Conservation (phyloP, 106 monocot species). For the Phalaenopsis aphrodite region DNA sequence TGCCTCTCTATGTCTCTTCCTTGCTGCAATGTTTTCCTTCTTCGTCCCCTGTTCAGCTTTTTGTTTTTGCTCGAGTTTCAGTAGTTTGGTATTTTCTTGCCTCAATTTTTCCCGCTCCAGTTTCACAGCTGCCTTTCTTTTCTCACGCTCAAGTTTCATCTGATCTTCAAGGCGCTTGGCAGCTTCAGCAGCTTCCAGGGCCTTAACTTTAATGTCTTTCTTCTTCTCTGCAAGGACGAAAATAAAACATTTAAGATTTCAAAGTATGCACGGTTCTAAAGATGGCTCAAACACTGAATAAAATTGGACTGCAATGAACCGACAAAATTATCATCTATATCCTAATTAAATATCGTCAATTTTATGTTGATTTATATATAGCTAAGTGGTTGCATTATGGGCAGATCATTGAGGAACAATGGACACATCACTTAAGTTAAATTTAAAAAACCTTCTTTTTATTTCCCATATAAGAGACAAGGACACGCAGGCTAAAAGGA, state of each 20-base stretch:
- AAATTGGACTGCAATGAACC: neutral
- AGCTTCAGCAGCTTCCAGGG: conserved; percentile 82
- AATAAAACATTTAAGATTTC: neutral
- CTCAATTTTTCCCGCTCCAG: conserved; percentile 52
- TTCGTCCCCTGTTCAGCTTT: conserved; percentile 69
- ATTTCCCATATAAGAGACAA: neutral
- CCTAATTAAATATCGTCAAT: neutral
- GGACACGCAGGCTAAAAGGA: too few species aligned
- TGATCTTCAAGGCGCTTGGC: conserved; percentile 72
- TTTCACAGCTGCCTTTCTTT: conserved; percentile 64
- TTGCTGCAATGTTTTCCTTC: conserved; percentile 59
- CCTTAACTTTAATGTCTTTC: conserved; percentile 84
- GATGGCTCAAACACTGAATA: neutral
- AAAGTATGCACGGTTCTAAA: conserved; percentile 2
- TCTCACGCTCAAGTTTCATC: conserved; percentile 69
- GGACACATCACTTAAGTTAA: neutral
- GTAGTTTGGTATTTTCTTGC: conserved; percentile 47
- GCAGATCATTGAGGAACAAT: neutral
- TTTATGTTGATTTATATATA: neutral
- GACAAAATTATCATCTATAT: neutral
- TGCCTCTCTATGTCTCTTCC: conserved; percentile 89
- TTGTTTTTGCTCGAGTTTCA: conserved; percentile 56
- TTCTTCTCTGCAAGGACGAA: conserved; percentile 35
- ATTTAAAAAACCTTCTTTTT: neutral
- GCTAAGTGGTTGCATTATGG: neutral